These are phyloP conservation scores for Zychaea mexicana DNA, from an alignment of 371 early-diverging fungal species.

Conservation along the genomic window DNA sequence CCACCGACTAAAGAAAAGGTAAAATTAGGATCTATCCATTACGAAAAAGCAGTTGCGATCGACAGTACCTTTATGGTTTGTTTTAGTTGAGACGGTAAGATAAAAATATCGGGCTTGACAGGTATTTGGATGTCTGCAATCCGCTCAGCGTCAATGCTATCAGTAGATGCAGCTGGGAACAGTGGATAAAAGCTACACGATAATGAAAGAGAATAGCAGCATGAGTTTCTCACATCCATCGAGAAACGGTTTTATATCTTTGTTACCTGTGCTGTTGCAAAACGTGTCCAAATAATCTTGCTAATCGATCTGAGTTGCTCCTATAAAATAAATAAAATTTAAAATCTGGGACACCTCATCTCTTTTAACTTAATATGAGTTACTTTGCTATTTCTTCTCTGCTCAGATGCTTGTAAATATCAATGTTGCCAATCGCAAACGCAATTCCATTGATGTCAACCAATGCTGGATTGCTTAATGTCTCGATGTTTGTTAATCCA, in stretches of 20 bases:
- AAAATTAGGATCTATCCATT: neutral
- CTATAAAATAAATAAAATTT: conserved; percentile 2
- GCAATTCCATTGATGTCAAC: conserved; percentile 79
- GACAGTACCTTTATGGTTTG: conserved; percentile 67
- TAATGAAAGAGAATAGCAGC: neutral
- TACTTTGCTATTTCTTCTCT: conserved; percentile 65
- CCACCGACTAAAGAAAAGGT: conserved; percentile 40
- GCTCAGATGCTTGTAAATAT: conserved; percentile 69
- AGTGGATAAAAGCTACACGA: conserved; percentile 83
- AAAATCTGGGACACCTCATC: neutral
- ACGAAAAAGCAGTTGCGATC: neutral
- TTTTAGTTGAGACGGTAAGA: conserved; percentile 73
- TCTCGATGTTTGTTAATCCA: conserved; percentile 39
- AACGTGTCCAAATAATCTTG: conserved; percentile 67
- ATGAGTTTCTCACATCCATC: neutral
- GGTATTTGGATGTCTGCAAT: conserved; percentile 50
- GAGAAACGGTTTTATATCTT: neutral
- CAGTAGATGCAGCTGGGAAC: conserved; percentile 65
- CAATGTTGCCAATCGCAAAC: conserved; percentile 73
- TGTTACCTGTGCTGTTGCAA: conserved; percentile 78
- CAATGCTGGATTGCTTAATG: conserved; percentile 83
- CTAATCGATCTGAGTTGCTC: conserved; percentile 59
- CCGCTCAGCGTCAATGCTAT: conserved; percentile 56
- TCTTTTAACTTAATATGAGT: conserved; percentile 7
- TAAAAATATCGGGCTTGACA: conserved; percentile 79